Conservation (phyloP, 805 yeast species). For the Blastobotrys muscicola region DNA sequence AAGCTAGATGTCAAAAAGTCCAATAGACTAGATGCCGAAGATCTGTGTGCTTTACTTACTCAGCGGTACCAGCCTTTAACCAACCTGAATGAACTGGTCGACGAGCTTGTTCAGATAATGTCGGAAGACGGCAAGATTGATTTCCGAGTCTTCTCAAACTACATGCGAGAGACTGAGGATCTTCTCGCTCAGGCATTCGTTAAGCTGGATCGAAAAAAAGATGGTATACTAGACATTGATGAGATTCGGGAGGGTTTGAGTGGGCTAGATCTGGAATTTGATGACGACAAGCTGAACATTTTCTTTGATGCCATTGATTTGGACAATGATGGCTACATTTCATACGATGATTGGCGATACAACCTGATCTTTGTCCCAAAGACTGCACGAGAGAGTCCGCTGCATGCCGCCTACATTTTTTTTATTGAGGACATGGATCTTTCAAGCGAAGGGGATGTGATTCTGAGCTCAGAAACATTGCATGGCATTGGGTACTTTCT, state of each 20-base stretch:
- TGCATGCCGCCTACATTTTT: conserved; percentile 71
- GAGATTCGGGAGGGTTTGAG: conserved; percentile 64
- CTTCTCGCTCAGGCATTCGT: conserved; percentile 63
- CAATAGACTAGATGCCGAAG: conserved; percentile 31
- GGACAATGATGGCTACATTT: conserved; percentile 54
- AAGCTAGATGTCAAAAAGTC: conserved; percentile 34
- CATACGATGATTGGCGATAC: conserved; percentile 80
- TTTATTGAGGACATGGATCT: conserved; percentile 74
- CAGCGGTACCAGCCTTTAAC: conserved; percentile 29
- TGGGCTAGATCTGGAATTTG: conserved; percentile 44
- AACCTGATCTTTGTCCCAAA: conserved; percentile 71
- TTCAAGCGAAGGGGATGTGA: conserved; percentile 87
- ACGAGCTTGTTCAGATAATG: conserved; percentile 35
- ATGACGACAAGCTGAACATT: conserved; percentile 41
- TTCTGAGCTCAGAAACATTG: conserved; percentile 65
- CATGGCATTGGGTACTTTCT: conserved; percentile 84
- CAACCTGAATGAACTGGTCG: conserved; percentile 43
- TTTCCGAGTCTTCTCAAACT: conserved; percentile 55
- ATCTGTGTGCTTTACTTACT: conserved; percentile 21
- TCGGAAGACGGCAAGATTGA: conserved; percentile 38
- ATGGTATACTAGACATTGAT: conserved; percentile 54
- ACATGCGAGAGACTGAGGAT: conserved; percentile 55
- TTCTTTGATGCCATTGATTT: conserved; percentile 49
- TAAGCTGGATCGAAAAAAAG: conserved; percentile 59
- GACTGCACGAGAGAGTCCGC: conserved; percentile 32